Evolutionary conservation across 805 yeast genomes (phyloP).

Genomic region (Cephaloascus albidus): DNA sequence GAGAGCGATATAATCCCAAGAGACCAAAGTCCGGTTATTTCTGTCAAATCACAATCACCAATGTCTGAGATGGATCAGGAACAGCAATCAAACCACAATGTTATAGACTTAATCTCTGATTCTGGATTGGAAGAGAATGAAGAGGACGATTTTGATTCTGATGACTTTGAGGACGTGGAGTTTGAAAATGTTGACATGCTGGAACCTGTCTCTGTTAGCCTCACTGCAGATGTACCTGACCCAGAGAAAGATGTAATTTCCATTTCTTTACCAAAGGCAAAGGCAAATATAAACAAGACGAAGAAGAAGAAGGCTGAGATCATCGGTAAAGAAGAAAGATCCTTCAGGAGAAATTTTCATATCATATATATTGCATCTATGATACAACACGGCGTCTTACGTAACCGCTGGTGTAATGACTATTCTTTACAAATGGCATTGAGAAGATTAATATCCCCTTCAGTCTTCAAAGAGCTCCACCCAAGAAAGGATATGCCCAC

Average conservation of each 20-base stretch:
- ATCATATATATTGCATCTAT: slow-evolving; percentile 46
- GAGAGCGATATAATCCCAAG: no score
- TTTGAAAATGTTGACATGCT: slow-evolving; percentile 4
- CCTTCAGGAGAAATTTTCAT: slow-evolving; percentile 45
- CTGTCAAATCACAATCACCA: no score
- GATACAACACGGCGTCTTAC: slow-evolving; percentile 54
- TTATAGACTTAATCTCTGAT: no score
- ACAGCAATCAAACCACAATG: no score
- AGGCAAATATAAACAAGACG: slow-evolving; percentile 10
- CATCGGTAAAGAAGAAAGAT: slow-evolving; percentile 47
- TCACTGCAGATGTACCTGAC: no score
- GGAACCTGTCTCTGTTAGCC: no score
- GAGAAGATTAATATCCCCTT: slow-evolving; percentile 35
- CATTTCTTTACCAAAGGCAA: no score
- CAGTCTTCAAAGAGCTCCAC: slow-evolving; percentile 34
- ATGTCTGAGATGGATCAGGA: no score
- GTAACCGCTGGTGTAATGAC: slow-evolving; percentile 72
- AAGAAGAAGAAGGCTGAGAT: slow-evolving; percentile 18
- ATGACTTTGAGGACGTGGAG: slow-evolving; percentile 21
- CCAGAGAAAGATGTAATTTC: no score
- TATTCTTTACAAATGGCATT: slow-evolving; percentile 27
- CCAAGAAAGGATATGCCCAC: slow-evolving; percentile 10
- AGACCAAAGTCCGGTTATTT: no score
- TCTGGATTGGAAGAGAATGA: no score
- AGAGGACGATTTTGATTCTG: slow-evolving; percentile 20